Conservation (phyloP, 371 early-diverging fungal species). For the Mortierella sp. region DNA sequence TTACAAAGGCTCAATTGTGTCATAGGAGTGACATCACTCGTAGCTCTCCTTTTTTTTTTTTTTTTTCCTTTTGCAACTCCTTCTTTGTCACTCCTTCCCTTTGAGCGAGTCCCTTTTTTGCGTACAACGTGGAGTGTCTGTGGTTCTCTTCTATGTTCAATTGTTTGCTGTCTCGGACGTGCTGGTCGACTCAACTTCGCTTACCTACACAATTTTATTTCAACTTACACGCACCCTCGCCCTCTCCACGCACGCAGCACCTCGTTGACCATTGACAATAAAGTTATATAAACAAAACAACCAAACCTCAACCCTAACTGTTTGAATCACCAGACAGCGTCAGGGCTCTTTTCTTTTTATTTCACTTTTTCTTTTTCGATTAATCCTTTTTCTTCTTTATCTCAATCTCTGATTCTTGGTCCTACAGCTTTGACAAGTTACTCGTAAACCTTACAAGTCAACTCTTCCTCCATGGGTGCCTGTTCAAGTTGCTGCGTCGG, state of each 20-base stretch:
- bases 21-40: neutral
- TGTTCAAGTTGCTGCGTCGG: conserved; percentile 57
- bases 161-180: too few relatives aligned
- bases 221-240: neutral
- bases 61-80: neutral
- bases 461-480: conserved; percentile 49
- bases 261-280: too few relatives aligned
- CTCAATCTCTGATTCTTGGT: neutral
- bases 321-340: neutral
- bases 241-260: neutral
- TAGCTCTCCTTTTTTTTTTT: neutral
- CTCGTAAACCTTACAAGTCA: conserved; percentile 11
- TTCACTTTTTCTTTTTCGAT: neutral
- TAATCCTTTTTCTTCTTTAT: conserved; percentile 11
- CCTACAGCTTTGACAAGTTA: conserved; percentile 14
- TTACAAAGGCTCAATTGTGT: neutral
- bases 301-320: neutral
- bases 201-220: neutral
- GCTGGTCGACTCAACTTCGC: neutral
- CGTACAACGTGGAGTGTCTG: neutral
- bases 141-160: neutral
- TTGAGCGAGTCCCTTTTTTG: neutral
- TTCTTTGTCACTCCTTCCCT: neutral
- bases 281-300: neutral
- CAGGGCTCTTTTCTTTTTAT: neutral